Percentiles rank a stretch among this genome's conserved stretches.
phyloP scores from a whole-genome alignment of 257 asterid species.

The Salvia hispanica region DNA sequence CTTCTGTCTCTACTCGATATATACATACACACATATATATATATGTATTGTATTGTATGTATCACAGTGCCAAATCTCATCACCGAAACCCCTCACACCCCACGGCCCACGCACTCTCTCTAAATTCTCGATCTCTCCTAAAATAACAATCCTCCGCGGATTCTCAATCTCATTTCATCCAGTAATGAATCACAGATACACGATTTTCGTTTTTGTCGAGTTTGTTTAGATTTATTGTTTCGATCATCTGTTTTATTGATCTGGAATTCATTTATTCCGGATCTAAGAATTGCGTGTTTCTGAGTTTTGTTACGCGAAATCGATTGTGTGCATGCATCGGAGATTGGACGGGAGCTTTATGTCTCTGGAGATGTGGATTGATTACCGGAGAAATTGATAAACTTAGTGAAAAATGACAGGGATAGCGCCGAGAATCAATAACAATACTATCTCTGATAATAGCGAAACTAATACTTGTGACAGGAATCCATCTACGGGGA shows the following conservation, averaged over 20 bases:
- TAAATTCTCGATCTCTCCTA: conserved; percentile 54
- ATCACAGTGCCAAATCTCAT: too few species aligned
- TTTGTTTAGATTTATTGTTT: conserved; percentile 37
- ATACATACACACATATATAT: conserved; percentile 28
- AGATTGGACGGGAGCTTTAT: conserved; percentile 35
- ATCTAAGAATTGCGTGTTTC: conserved; percentile 38
- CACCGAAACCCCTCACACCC: background rate
- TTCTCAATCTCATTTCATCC: conserved; percentile 39
- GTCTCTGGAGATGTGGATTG: conserved; percentile 45
- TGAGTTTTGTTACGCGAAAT: conserved; percentile 30
- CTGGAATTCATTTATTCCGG: conserved; percentile 35
- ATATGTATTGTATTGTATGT: conserved; percentile 16
- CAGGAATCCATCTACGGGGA: conserved; percentile 45
- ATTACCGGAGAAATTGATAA: conserved; percentile 39
- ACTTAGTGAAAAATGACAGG: conserved; percentile 70
- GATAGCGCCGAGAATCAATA: conserved; percentile 53
- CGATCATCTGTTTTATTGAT: conserved; percentile 41
- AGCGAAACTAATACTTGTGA: conserved; percentile 3
- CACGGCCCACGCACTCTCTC: conserved; percentile 30
- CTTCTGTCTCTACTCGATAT: conserved; percentile 27
- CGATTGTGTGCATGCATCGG: conserved; percentile 33
- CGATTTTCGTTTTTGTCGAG: conserved; percentile 17
- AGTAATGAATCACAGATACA: conserved; percentile 29
- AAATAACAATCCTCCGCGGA: conserved; percentile 41
- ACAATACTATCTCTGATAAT: conserved; percentile 30